These are phyloP conservation scores for Xylaria arbuscula DNA, from an alignment of 2,329 filamentous ascomycete genomes.

Conservation along the genomic window DNA sequence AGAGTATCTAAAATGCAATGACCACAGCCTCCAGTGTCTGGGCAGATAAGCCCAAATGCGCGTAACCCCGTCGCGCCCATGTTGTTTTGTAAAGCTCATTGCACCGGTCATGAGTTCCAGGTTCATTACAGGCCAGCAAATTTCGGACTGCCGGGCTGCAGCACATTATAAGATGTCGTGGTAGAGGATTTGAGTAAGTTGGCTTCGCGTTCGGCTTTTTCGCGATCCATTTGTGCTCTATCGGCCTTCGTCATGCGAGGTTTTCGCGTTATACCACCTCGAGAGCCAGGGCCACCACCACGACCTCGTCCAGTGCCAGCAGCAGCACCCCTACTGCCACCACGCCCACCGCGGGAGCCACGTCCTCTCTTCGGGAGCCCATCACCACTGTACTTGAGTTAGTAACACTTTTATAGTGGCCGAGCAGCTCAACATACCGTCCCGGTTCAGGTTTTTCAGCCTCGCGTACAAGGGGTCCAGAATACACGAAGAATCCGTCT, in stretches of 20 bases:
- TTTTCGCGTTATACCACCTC: constrained; percentile 80
- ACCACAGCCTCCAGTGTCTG: constrained; percentile 10
- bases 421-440: constrained; percentile 56
- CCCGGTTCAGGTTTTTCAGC: constrained; percentile 75
- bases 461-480: constrained; percentile 88
- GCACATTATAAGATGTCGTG: constrained; percentile 47
- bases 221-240: constrained; percentile 81
- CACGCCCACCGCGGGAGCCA: constrained; percentile 61
- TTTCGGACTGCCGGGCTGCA: constrained; percentile 50
- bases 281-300: constrained; percentile 55
- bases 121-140: constrained; percentile 48
- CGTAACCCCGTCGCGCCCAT: background rate
- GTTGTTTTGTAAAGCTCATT: constrained; percentile 30
- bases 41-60: constrained; percentile 1
- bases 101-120: constrained; percentile 2
- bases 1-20: constrained; percentile 29
- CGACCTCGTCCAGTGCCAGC: constrained; percentile 61
- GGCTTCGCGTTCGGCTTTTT: constrained; percentile 79
- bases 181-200: constrained; percentile 47
- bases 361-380: constrained; percentile 77
- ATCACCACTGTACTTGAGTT: constrained; percentile 68
- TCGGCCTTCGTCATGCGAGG: constrained; percentile 88
- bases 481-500: constrained; percentile 98
- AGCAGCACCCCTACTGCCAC: constrained; percentile 68
- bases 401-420: constrained; percentile 46